Percentiles rank a stretch among this genome's conserved stretches.
These are phyloP conservation scores for Fomitopsis palustris DNA, from an alignment of 1,284 basidiomycete species.

Conservation along the genomic window DNA sequence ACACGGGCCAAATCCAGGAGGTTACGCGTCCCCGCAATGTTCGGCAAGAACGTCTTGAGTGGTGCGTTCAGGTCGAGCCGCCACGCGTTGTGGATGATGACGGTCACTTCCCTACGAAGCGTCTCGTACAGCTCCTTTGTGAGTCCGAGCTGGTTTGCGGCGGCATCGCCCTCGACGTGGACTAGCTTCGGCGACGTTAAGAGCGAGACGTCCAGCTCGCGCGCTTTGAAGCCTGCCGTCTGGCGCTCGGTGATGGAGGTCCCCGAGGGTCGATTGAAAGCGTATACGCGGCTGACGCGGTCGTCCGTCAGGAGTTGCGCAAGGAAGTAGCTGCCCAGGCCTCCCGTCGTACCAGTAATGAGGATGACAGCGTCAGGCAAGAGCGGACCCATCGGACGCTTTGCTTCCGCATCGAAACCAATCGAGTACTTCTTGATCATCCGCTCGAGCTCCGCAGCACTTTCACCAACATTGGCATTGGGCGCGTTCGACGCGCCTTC, in stretches of 20 bases:
- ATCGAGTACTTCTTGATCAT: no score
- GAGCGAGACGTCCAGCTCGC: background rate
- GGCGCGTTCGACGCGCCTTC: background rate
- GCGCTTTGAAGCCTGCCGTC: background rate
- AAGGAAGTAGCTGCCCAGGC: background rate
- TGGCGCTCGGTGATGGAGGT: background rate
- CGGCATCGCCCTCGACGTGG: background rate
- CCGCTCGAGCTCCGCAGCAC: no score
- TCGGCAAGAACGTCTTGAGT: constrained; percentile 13
- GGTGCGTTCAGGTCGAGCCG: constrained; percentile 31
- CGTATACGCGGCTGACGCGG: background rate
- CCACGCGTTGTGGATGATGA: constrained; percentile 34
- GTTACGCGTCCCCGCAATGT: constrained; percentile 14
- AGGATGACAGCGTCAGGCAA: no score
- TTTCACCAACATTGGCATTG: background rate
- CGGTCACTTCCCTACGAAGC: constrained; percentile 8
- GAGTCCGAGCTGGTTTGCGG: no score
- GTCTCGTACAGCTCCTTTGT: no score
- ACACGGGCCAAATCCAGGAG: constrained; percentile 22
- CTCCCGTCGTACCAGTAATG: no score
- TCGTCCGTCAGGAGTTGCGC: background rate
- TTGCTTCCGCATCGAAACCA: no score
- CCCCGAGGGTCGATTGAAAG: background rate
- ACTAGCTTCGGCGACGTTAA: background rate
- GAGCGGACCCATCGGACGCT: no score